Evolutionary conservation across 306 rosid genomes (phyloP).

Genomic region (Lablab purpureus): DNA sequence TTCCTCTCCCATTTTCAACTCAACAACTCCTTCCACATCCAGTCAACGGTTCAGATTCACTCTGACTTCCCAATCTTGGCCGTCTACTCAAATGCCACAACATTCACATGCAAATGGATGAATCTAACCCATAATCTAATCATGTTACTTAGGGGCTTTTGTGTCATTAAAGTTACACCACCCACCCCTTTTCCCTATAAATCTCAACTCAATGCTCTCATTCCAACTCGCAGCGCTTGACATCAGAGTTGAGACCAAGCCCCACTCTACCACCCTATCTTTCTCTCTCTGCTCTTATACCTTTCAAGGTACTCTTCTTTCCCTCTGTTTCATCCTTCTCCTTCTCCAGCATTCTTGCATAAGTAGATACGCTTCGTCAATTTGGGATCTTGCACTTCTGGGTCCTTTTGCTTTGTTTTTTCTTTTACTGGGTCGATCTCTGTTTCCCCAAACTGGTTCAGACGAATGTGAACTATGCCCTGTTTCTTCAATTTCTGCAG

Average conservation of each 20-base stretch:
- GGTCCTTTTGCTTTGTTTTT: neutral
- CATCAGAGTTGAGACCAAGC: neutral
- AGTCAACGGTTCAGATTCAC: constrained; percentile 21
- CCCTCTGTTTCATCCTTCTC: neutral
- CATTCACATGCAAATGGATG: constrained; percentile 1
- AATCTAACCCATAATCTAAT: constrained; percentile 29
- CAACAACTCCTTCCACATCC: neutral
- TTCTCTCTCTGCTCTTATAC: no score
- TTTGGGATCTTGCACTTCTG: neutral
- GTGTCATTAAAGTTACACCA: neutral
- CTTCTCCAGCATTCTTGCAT: neutral
- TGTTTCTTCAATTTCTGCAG: neutral
- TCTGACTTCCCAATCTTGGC: neutral
- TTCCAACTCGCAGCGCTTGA: constrained; percentile 17
- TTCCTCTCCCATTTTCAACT: neutral
- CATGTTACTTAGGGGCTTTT: constrained; percentile 18
- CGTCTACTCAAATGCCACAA: neutral
- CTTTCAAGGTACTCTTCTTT: constrained; percentile 6
- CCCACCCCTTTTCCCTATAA: neutral
- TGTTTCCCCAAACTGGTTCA: neutral
- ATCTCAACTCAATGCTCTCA: neutral
- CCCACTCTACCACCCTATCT: neutral
- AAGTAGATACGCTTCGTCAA: neutral
- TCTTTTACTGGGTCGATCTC: neutral
- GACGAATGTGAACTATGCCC: neutral